Base-by-base conservation (phyloP, 148 eudicot species). In the Nepenthes gracilis region DNA sequence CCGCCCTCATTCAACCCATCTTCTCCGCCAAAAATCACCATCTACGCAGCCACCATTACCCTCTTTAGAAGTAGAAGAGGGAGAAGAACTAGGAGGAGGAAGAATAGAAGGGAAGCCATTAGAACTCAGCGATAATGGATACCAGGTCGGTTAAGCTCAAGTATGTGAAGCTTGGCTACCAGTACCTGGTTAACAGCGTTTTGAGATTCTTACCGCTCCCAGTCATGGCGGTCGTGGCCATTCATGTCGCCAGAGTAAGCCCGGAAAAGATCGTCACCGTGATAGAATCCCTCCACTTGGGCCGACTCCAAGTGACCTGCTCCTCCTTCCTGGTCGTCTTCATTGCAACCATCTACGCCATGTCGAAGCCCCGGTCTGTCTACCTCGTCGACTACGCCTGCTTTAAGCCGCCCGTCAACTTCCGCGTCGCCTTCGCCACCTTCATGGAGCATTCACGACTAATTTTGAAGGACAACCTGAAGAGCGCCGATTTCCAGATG, bases 331-430 rank as follows among this genome's bases (percentile, higher is more conserved):
- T 75, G 2, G 34, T 64, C 37, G 43, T 68, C 33, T 63, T 65
- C 10, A 40, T 70, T 12, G 35, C 55, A 50, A 64, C 80, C 12
- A 33, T 73, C 47, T 78, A 73, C 72, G 54, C 51, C 83, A 38
- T 68, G 62, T 70, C 74, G 5, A 75, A 76, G 32, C 80, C 83
- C 0, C 57, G 77, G 13, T 36, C 74, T 9, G 69, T 81, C 8
- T 78, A 72, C 72, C 61, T 81, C 2, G 76, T 81, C 1, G 78
- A 81, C 53, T 81, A 70, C 70, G 70, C 83, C 2, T 72, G 82
- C 35, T 81, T 62, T 63, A 81, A 81, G 52, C 86, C 86, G 0
- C 77, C 83, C 1, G 48, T 64, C 35, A 54, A 49, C 34, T 72
- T 43, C 47, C 67, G 83, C 2, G 77, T 71, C 6, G 80, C 86